These are phyloP conservation scores for Triglochin maritima DNA, from an alignment of 106 monocot species.

Conservation along the genomic window DNA sequence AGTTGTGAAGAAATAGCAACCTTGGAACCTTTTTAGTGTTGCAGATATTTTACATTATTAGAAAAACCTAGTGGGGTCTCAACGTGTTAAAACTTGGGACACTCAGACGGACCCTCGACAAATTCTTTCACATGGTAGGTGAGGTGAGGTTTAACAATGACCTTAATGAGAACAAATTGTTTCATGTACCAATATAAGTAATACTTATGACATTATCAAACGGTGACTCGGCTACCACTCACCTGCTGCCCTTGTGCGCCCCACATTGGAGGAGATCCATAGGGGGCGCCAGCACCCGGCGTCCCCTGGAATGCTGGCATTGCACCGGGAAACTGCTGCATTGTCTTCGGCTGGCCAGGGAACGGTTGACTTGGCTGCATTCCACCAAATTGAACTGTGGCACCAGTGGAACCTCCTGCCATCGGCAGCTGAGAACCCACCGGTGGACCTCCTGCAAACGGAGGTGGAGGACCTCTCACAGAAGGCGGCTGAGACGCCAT, in stretches of 20 bases:
- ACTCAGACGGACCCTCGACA: background rate
- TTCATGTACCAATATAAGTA: background rate
- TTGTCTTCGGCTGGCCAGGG: background rate
- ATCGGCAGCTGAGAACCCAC: background rate
- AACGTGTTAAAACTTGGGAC: background rate
- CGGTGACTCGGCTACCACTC: background rate
- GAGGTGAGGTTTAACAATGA: background rate
- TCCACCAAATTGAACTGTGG: background rate
- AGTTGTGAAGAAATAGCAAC: background rate
- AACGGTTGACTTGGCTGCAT: slow-evolving; percentile 2
- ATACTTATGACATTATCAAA: background rate
- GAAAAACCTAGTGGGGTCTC: background rate
- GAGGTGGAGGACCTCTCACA: background rate
- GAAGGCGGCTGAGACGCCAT: slow-evolving; percentile 1
- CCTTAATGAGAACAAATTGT: background rate
- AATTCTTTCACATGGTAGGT: background rate
- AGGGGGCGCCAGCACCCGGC: slow-evolving; percentile 16
- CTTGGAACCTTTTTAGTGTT: background rate
- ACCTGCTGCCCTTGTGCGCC: slow-evolving; percentile 20
- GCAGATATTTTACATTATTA: background rate
- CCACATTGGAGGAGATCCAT: slow-evolving; percentile 35
- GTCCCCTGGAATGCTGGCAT: slow-evolving; percentile 5
- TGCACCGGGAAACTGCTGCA: slow-evolving; percentile 1
- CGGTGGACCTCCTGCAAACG: slow-evolving; percentile 1
- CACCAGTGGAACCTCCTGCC: background rate